phyloP scores from a whole-genome alignment of 208 protist species.

The Trypanosoma rangeli region DNA sequence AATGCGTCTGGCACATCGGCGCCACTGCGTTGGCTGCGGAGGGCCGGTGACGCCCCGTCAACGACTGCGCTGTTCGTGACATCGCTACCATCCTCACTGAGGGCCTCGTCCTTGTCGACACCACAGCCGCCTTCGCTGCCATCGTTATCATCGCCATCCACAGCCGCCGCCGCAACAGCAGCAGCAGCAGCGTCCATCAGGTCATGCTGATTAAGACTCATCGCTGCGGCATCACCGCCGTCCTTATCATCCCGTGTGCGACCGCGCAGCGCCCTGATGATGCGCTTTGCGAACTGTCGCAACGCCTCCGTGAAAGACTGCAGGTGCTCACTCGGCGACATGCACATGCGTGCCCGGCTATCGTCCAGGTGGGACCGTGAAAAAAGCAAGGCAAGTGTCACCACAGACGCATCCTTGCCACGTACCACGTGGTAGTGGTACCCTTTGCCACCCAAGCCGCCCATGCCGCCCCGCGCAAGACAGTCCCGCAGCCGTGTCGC shows the following conservation, averaged over 20 bases:
- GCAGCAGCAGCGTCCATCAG: slow-evolving; percentile 31
- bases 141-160: slow-evolving; percentile 34
- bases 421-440: slow-evolving; percentile 75
- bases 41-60: slow-evolving; percentile 14
- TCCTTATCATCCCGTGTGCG: slow-evolving; percentile 33
- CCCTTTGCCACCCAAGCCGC: slow-evolving; percentile 20
- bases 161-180: slow-evolving; percentile 14
- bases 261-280: slow-evolving; percentile 55
- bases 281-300: slow-evolving; percentile 46
- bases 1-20: slow-evolving; percentile 23
- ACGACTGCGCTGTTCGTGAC: slow-evolving; percentile 19
- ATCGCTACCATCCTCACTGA: slow-evolving; percentile 9
- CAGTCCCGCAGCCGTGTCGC: slow-evolving; percentile 63
- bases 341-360: slow-evolving; percentile 63
- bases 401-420: slow-evolving; percentile 33
- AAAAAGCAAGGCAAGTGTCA: slow-evolving; percentile 80
- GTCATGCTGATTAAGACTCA: slow-evolving; percentile 9
- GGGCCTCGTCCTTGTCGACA: slow-evolving; percentile 21
- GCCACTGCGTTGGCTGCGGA: slow-evolving; percentile 18
- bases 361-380: slow-evolving; percentile 52
- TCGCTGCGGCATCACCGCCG: slow-evolving; percentile 7
- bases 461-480: slow-evolving; percentile 36
- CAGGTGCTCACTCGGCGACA: slow-evolving; percentile 74
- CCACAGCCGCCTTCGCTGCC: slow-evolving; percentile 4
- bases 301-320: slow-evolving; percentile 60